These are phyloP conservation scores for Euphrasia confusa DNA, from an alignment of 257 asterid species.

Conservation along the genomic window DNA sequence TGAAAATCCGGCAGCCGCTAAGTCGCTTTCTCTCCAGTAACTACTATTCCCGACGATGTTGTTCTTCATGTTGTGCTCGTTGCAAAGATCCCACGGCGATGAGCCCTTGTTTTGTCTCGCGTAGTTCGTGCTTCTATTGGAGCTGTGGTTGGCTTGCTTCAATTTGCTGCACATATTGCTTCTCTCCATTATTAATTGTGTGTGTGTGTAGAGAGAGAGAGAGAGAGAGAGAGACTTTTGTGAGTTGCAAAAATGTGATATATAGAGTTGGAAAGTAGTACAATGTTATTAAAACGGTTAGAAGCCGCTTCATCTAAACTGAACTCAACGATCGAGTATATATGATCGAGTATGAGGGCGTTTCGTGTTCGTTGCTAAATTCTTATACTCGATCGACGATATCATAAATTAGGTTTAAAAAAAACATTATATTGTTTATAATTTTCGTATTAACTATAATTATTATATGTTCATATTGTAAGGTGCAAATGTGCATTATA, in stretches of 20 bases:
- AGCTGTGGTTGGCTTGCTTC: conserved; percentile 20
- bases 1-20: conserved; percentile 46
- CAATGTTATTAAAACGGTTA: too few species aligned
- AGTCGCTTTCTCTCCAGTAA: conserved; percentile 34
- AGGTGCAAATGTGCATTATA: too few species aligned
- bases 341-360: too few species aligned
- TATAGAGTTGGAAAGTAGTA: conserved; percentile 17
- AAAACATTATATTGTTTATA: too few species aligned
- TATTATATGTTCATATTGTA: too few species aligned
- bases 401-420: too few species aligned
- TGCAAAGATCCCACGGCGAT: conserved; percentile 24
- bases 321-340: too few species aligned
- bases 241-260: conserved; percentile 7
- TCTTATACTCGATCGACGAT: too few species aligned
- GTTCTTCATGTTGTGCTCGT: not conserved
- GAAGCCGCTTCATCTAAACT: too few species aligned
- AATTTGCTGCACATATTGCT: conserved; percentile 1
- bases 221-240: conserved; percentile 5
- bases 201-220: not conserved
- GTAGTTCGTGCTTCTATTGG: conserved; percentile 23
- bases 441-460: too few species aligned
- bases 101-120: conserved; percentile 23
- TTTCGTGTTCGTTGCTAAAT: too few species aligned
- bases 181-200: conserved; percentile 22
- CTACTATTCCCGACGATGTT: not conserved